phyloP scores from a whole-genome alignment of 768 basidiomycete species.

The Tricholoma bakamatsutake region DNA sequence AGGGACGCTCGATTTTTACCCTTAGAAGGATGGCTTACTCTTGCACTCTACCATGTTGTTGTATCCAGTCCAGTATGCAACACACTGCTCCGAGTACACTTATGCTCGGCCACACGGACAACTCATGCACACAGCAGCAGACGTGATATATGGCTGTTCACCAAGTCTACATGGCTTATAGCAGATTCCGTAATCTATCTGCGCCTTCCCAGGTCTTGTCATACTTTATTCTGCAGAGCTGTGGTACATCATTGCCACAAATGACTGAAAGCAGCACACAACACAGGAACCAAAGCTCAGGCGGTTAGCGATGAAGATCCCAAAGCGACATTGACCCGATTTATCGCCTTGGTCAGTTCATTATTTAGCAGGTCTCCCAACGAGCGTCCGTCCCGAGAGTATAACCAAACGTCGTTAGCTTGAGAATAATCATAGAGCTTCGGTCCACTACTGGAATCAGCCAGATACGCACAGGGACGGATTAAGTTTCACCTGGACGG shows the following conservation, averaged over 20 bases:
- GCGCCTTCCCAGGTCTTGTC: not conserved
- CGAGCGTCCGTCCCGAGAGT: conserved; percentile 58
- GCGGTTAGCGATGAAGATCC: not conserved
- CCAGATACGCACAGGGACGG: not conserved
- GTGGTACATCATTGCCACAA: not conserved
- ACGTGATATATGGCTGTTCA: not conserved
- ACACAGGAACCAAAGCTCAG: not conserved
- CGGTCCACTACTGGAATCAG: conserved; percentile 57
- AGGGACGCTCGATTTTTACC: not conserved
- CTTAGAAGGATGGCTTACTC: not conserved
- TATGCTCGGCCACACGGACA: not conserved
- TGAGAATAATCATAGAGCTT: conserved; percentile 82
- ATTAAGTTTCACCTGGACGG: conserved; percentile 60
- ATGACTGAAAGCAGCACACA: too few relatives aligned
- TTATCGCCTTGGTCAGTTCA: conserved; percentile 49
- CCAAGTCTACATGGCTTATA: not conserved
- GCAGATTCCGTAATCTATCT: not conserved
- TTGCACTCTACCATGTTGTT: not conserved
- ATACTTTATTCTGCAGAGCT: not conserved
- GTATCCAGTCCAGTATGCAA: too few relatives aligned
- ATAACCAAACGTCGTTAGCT: conserved; percentile 62
- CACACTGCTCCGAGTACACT: not conserved
- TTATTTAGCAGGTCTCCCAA: conserved; percentile 59
- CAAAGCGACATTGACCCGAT: conserved; percentile 13
- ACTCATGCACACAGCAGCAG: not conserved